These are phyloP conservation scores for Starmerella bombicola DNA, from an alignment of 805 yeast genomes.

Conservation along the genomic window DNA sequence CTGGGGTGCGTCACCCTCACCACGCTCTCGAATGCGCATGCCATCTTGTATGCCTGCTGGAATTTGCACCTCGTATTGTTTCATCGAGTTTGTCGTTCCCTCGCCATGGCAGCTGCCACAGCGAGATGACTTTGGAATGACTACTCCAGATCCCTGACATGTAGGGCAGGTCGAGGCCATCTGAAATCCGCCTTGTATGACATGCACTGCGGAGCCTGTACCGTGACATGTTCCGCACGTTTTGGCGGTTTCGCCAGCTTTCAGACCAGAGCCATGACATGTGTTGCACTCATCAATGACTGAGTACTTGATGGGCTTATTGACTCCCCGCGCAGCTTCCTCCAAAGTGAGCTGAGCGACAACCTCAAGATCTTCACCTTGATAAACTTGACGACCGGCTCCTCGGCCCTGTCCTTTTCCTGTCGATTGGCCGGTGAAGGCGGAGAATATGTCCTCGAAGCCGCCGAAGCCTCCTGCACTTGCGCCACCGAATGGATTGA, in stretches of 20 bases:
- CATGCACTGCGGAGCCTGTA: conserved; percentile 77
- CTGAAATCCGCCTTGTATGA: conserved; percentile 84
- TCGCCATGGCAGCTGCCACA: conserved; percentile 80
- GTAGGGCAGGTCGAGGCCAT: conserved; percentile 85
- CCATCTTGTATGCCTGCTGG: conserved; percentile 88
- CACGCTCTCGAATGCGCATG: conserved; percentile 65
- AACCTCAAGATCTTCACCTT: conserved; percentile 81
- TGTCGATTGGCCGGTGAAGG: conserved; percentile 34
- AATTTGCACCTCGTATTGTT: conserved; percentile 66
- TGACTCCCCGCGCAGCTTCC: conserved; percentile 74
- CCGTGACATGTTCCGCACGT: conserved; percentile 88
- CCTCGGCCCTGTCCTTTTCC: conserved; percentile 30
- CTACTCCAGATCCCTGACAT: conserved; percentile 84
- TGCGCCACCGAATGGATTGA: conserved; percentile 31
- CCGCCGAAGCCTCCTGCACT: conserved; percentile 32
- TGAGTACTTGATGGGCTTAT: conserved; percentile 53
- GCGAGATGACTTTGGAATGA: conserved; percentile 50
- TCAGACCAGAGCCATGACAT: conserved; percentile 79
- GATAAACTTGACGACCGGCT: conserved; percentile 53
- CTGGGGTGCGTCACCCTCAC: conserved; percentile 83
- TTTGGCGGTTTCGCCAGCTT: conserved; percentile 55
- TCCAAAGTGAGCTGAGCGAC: conserved; percentile 62
- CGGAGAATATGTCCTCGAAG: conserved; percentile 55
- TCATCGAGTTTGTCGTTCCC: conserved; percentile 60
- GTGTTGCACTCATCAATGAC: conserved; percentile 65